Evolutionary conservation across 192 early-diverging fungal species (phyloP), one percentile per base, ranked within the genome.

Genomic region (Entomortierella chlamydospora): DNA sequence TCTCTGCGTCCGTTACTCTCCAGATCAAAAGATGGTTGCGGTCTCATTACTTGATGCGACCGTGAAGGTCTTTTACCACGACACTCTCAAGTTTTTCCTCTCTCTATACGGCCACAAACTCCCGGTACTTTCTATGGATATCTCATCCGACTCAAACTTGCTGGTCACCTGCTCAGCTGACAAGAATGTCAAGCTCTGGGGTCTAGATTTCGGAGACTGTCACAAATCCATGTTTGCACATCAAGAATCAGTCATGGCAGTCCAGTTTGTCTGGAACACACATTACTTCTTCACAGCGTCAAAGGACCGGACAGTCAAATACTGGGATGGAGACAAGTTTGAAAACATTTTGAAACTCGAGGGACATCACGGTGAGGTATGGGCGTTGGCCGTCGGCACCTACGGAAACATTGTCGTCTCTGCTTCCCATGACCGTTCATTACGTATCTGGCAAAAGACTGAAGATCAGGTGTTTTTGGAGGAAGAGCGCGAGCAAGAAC

Each of bases 141-240:
- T 99, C 65, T 97, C 98, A 13, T 95, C 93, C 2, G 98, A 99
- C 82, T 93, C 88, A 72, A 88, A 89, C 28, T 83, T 99, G 72
- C 89, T 99, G 68, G 93, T 93, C 17, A 99, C 97, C 1, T 95
- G 91, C n/a, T 96, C 95, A 5, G 93, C 96, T 0, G 98, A 99
- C 85, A 98, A 99, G 87, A 96, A 95, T 58, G 90, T 99, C 53
- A 99, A 99, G 83, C 85, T 99, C 37, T 99, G 98, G 98, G 98
- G 98, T 33, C 82, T 98, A 65, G 98, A 99, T 86, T 99, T 99
- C 86, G 98, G 98, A 55, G 98, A 99, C 88, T 99, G 98, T 77
- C 98, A 97, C 81, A 91, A 92, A 73, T 96, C 94, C 49, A 70
- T 99, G 52, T 88, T 95, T 67, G 97, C 95, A 20, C 98, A 99